These are phyloP conservation scores for Trypanosoma platydactyli DNA, from an alignment of 208 protist genomes.

Conservation along the genomic window DNA sequence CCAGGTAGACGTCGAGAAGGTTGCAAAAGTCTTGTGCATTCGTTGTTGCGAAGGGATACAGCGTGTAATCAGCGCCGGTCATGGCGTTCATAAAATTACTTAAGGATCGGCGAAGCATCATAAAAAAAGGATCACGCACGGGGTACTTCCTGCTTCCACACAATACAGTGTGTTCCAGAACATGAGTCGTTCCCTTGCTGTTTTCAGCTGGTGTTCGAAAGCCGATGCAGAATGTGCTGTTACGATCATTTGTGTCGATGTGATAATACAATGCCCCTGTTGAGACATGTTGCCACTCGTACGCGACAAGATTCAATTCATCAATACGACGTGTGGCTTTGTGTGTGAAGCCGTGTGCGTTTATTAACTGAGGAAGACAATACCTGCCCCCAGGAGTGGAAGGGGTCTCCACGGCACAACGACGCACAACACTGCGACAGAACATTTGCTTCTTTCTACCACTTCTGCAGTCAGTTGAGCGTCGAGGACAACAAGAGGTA, in stretches of 20 bases:
- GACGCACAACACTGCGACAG: conserved; percentile 36
- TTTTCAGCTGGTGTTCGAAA: conserved; percentile 95
- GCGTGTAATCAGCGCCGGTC: conserved; percentile 92
- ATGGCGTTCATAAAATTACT: conserved; percentile 94
- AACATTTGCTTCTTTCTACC: conserved; percentile 41
- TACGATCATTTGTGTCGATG: conserved; percentile 93
- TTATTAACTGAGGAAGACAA: conserved; percentile 32
- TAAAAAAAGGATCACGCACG: conserved; percentile 92
- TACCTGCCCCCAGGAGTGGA: conserved; percentile 10
- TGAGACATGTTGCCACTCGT: conserved; percentile 69
- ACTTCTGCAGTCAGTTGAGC: no score
- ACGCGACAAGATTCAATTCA: conserved; percentile 78
- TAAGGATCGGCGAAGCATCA: conserved; percentile 89
- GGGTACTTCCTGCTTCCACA: conserved; percentile 96
- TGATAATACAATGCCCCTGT: conserved; percentile 90
- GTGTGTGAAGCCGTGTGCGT: conserved; percentile 75
- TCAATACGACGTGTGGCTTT: conserved; percentile 52
- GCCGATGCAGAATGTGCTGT: conserved; percentile 96
- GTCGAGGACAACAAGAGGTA: no score
- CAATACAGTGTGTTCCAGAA: conserved; percentile 96
- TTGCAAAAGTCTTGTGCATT: conserved; percentile 93
- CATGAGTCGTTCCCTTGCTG: conserved; percentile 95
- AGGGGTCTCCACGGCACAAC: conserved; percentile 19
- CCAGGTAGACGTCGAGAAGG: conserved; percentile 92
- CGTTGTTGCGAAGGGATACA: conserved; percentile 93